Evolutionary conservation across 208 protist genomes (phyloP), one percentile per base, ranked within the genome.

Genomic region (Herpetomonas samuelpessoai): DNA sequence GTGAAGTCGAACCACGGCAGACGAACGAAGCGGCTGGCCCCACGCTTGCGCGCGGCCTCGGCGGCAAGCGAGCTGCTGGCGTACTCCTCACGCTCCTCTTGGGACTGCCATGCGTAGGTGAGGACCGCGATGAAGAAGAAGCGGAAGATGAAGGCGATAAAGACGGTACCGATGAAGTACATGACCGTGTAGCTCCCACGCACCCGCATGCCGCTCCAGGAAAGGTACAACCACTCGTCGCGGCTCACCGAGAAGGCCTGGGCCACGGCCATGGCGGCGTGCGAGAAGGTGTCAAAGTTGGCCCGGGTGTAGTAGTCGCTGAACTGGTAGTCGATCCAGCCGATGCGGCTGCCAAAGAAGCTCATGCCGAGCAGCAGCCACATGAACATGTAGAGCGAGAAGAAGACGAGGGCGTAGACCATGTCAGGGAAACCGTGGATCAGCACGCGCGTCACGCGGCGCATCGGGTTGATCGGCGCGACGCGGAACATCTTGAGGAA

Each of bases 331-430:
- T 88, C 51, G 29, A 90, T 63, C 69, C 59, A 68, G 30, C 70
- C 76, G 24, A 81, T 79, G 18, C 81, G 86, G 41, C 84, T 88
- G 61, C 92, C 92, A 50, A 97, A 96, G 45, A 97, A 92, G 71
- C 85, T 88, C 89, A 96, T 96, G 19, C 92, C 92, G 50, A 95
- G 68, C 10, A 97, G 62, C 54, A 93, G 65, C 85, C 84, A 91
- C 84, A 96, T 92, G 56, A 97, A 91, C 84, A 96, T 88, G 79
- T 94, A 96, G 30, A 96, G 44, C n/a, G 71, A 76, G 59, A 97
- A 93, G 65, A 97, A 81, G 58, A 91, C 49, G 21, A 93, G 56
- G 25, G 83, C 85, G 65, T 93, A 95, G n/a, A 79, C 39, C 53
- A 91, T 84, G 56, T 92, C 85, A n/a, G 77, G 74, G 62, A 93